A percentile compares a stretch with the other conserved stretches of the same genome.
Conservation (phyloP, 169 alveolate genomes). For the Plasmodium blacklocki region DNA sequence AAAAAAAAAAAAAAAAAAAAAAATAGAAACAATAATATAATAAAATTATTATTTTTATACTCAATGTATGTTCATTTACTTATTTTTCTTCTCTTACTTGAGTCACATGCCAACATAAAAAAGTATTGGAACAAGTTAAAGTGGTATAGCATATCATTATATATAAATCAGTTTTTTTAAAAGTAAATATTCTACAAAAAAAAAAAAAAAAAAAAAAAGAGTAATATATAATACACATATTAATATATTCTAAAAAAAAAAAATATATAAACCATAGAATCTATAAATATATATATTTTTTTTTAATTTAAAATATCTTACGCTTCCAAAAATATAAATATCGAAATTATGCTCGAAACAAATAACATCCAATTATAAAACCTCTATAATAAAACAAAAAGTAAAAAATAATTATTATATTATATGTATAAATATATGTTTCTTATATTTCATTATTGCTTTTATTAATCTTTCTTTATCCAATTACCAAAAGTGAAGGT, state of each 20-base stretch:
- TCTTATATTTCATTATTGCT: not conserved
- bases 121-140: constrained; percentile 22
- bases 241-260: too few relatives aligned
- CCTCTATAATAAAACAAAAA: constrained; percentile 9
- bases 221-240: not conserved
- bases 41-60: not conserved
- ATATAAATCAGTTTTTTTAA: constrained; percentile 2
- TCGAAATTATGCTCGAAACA: constrained; percentile 58
- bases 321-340: constrained; percentile 45
- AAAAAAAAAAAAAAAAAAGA: not conserved
- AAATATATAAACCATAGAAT: too few relatives aligned
- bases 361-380: constrained; percentile 71
- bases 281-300: not conserved
- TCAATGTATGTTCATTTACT: not conserved
- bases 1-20: constrained; percentile 3
- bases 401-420: not conserved
- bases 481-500: constrained; percentile 45
- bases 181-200: constrained; percentile 31
- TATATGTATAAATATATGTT: not conserved
- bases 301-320: not conserved
- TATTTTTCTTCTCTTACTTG: constrained; percentile 17
- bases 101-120: constrained; percentile 50
- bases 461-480: not conserved
- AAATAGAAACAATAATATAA: too few relatives aligned
- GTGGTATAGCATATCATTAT: constrained; percentile 24